Percentiles rank a stretch among this genome's conserved stretches.
These are phyloP conservation scores for Ustilago vetiveriae DNA, from an alignment of 1,284 basidiomycete genomes.

Conservation along the genomic window DNA sequence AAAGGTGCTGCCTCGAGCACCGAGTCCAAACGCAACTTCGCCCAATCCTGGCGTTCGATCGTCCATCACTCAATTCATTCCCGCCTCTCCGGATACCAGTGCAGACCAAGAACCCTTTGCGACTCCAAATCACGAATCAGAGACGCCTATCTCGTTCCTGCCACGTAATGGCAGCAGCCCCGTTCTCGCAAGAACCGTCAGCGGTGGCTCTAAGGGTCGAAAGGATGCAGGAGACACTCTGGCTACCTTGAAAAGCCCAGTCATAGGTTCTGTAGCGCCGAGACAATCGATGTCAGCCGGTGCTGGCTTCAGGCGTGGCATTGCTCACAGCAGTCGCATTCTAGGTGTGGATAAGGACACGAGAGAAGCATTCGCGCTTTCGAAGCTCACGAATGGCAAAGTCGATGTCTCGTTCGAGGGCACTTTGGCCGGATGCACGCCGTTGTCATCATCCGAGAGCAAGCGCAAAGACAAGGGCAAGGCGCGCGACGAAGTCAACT, in stretches of 20 bases:
- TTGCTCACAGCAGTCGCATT: slow-evolving; percentile 37
- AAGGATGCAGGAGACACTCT: not conserved
- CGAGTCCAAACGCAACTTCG: slow-evolving; percentile 29
- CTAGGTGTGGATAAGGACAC: slow-evolving; percentile 28
- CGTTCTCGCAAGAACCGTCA: slow-evolving; percentile 2
- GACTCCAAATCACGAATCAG: not conserved
- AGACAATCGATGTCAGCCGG: slow-evolving; percentile 35
- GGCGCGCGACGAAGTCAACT: slow-evolving; percentile 8
- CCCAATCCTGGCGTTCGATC: slow-evolving; percentile 41
- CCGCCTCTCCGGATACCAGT: slow-evolving; percentile 32
- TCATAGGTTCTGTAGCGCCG: not conserved
- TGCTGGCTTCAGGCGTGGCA: slow-evolving; percentile 24
- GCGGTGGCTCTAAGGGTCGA: slow-evolving; percentile 9
- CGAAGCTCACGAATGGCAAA: slow-evolving; percentile 34
- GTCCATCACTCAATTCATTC: slow-evolving; percentile 42
- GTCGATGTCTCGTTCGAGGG: slow-evolving; percentile 47
- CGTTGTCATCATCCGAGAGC: slow-evolving; percentile 1
- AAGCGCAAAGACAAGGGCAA: slow-evolving; percentile 27
- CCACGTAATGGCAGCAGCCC: not conserved
- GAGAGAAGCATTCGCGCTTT: slow-evolving; percentile 21
- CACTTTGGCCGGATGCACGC: not conserved
- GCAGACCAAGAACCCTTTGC: not conserved
- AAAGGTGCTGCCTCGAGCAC: slow-evolving; percentile 36
- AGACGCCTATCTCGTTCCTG: no score
- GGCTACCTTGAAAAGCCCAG: slow-evolving; percentile 2